Evolutionary conservation across 2,329 filamentous ascomycete genomes (phyloP), one percentile per base, ranked within the genome.

Genomic region (Chaetoscypha palmicola): DNA sequence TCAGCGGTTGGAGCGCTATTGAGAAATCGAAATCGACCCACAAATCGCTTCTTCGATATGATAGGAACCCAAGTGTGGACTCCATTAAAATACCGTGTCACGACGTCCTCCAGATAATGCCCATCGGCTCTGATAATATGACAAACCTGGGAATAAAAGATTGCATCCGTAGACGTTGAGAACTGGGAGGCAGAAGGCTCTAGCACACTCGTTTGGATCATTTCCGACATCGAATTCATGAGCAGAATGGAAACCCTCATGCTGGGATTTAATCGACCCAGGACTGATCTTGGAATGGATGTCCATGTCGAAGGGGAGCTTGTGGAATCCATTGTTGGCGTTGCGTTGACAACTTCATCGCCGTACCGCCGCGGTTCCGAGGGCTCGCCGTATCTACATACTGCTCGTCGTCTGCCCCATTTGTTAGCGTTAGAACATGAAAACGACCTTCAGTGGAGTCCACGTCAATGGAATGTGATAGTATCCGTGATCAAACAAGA

Each of bases 41-140:
- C 41, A 30, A 57, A 55, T 7, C 43, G 22, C 24, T 43, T 55
- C 20, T 40, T 41, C 11, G 54, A 57, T n/a, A 57, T 43, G 12
- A 57, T 50, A 8, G 52, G 54, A 3, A 54, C 26, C 51, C 52
- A 57, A 2, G 11, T 34, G 39, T 57, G 54, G 8, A 55, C 41
- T 5, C 51, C 47, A 26, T 42, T 28, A 38, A 57, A 57, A 35
- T 52, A 54, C 24, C 33, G 43, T 9, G 36, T 33, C 0, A 47
- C 38, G 10, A 53, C 46, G 34, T 49, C 48, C 16, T 57, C 51
- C 10, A 51, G 17, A 23, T 43, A 44, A n/a, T 47, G 41, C 10
- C 50, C 53, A 31, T 47, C 45, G 2, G 43, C 28, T 24, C 32
- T 37, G 11, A 56, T 50, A 5, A 56, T 51, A 32, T 48, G 41